Evolutionary conservation across 495 filamentous ascomycete species (phyloP), one percentile per base, ranked within the genome.

Genomic region (Tuber brumale): DNA sequence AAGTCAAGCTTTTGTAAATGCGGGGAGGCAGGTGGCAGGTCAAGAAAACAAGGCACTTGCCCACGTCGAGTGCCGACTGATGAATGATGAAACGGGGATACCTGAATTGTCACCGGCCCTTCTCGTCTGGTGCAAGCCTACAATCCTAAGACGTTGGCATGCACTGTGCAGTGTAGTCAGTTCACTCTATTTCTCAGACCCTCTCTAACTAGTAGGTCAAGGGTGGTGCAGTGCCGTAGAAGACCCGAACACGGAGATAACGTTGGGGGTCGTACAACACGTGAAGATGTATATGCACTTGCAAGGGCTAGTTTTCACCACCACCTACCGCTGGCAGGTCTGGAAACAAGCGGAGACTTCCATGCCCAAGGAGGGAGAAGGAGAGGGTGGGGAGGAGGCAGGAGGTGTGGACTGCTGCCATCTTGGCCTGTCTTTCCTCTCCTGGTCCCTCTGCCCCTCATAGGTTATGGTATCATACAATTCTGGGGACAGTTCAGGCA

Each of bases 191-290:
- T 66, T 66, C 57, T 8, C 27, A 14, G 57, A 66, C 57, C 57
- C n/a, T 35, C 48, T 61, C 3, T 19, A 46, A 19, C 57, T 66
- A 14, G 57, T 66, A 14, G 27, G 57, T 18, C 57, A 66, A 18
- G 57, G 57, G 57, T 27, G 57, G 27, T 66, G 27, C 57, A 66
- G 57, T 31, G 31, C 57, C 57, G 57, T 66, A 35, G 27, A 35
- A 35, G 14, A 66, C 57, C 31, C 57, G 57, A 35, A 27, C 27
- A 45, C 14, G 72, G 70, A 51, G 70, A 78, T 72, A 72, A 41
- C 46, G 72, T 27, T 48, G 41, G 44, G 41, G n/a, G 78, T 80
- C 75, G 79, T 77, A 80, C 78, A 37, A 73, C 45, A 80, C 78
- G 77, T 80, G 78, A 80, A 80, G 73, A 45, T 43, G 39, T 70